Evolutionary conservation across 371 early-diverging fungal species (phyloP).

Genomic region (Mortierella sp.): DNA sequence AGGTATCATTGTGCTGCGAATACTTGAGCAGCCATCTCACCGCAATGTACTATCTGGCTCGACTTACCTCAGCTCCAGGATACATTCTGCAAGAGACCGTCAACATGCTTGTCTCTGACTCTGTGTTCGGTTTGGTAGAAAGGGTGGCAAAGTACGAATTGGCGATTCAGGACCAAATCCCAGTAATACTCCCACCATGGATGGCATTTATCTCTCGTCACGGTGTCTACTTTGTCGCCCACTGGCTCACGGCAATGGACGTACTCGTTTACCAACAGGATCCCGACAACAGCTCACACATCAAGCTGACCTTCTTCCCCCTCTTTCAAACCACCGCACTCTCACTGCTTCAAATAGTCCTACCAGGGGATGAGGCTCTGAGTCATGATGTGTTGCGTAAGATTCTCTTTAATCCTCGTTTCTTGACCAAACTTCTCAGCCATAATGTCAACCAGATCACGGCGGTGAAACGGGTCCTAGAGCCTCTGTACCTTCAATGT

Average conservation of each 20-base stretch:
- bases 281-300: conserved; percentile 46
- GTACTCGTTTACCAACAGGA: conserved; percentile 48
- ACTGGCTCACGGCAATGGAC: conserved; percentile 49
- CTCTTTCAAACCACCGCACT: conserved; percentile 48
- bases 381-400: conserved; percentile 42
- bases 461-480: conserved; percentile 40
- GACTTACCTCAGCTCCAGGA: conserved; percentile 20
- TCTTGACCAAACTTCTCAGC: conserved; percentile 32
- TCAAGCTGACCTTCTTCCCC: conserved; percentile 52
- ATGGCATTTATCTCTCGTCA: conserved; percentile 47
- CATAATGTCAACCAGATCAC: conserved; percentile 36
- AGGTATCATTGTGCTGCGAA: conserved; percentile 38
- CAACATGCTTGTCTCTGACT: conserved; percentile 21
- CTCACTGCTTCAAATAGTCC: conserved; percentile 43
- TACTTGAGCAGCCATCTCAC: conserved; percentile 40
- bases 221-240: conserved; percentile 44
- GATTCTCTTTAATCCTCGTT: conserved; percentile 36
- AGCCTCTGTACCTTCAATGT: conserved; percentile 41
- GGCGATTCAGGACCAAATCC: conserved; percentile 46
- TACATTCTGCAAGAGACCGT: conserved; percentile 27
- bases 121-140: conserved; percentile 41
- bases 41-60: conserved; percentile 44
- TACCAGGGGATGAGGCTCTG: conserved; percentile 46
- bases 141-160: conserved; percentile 42
- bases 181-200: conserved; percentile 34